Evolutionary conservation across 148 eudicot species (phyloP).

Genomic region (Heliosperma pusillum): DNA sequence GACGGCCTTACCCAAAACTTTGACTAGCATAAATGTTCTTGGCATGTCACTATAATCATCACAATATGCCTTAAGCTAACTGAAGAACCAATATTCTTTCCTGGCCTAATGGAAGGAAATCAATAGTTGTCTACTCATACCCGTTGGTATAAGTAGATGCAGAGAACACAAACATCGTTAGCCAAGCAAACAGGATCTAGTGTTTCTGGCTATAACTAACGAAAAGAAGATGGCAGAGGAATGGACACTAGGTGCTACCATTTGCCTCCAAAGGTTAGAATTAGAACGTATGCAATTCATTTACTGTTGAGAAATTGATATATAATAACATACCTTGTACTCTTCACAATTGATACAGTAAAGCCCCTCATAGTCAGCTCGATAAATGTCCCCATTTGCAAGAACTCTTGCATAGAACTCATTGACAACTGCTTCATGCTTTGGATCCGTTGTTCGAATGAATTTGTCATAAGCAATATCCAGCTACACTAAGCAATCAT

Average conservation of each 20-base stretch:
- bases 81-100: not conserved
- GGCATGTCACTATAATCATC: not conserved
- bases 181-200: not conserved
- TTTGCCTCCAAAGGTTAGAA: not conserved
- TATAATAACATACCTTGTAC: slow-evolving; percentile 60
- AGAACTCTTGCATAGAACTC: slow-evolving; percentile 87
- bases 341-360: slow-evolving; percentile 98
- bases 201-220: not conserved
- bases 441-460: slow-evolving; percentile 78
- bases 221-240: not conserved
- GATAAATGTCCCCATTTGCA: slow-evolving; percentile 91
- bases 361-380: slow-evolving; percentile 92
- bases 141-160: not conserved
- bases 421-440: slow-evolving; percentile 83
- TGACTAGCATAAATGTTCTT: not conserved
- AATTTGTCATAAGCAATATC: slow-evolving; percentile 93
- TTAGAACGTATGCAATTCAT: not conserved
- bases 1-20: not conserved
- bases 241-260: slow-evolving; percentile 1
- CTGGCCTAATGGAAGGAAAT: not conserved
- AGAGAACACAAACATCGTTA: not conserved
- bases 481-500: slow-evolving; percentile 46
- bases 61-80: not conserved
- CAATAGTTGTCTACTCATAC: not conserved
- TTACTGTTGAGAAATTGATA: not conserved